These are phyloP conservation scores for Monosporascus ibericus DNA, from an alignment of 2,329 filamentous ascomycete genomes.

Conservation along the genomic window DNA sequence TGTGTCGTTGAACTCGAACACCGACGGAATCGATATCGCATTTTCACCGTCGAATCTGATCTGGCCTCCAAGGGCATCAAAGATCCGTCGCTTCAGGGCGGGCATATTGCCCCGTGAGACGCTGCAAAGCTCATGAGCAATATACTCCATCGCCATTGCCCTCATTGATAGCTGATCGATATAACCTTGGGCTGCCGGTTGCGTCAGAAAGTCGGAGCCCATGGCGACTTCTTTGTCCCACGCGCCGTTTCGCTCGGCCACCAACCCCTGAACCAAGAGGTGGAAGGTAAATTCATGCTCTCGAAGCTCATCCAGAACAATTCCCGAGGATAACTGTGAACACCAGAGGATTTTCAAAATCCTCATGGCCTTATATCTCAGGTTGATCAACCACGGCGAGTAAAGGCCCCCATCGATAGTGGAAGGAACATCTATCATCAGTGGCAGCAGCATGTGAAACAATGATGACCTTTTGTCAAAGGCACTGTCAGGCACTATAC, in stretches of 20 bases:
- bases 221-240: conserved; percentile 55
- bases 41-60: conserved; percentile 62
- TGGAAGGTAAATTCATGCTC: conserved; percentile 74
- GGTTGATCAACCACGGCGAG: conserved; percentile 60
- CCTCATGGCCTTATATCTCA: conserved; percentile 64
- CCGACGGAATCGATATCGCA: conserved; percentile 60
- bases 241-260: conserved; percentile 60
- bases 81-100: conserved; percentile 61
- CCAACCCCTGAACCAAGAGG: conserved; percentile 63
- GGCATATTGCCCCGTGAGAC: conserved; percentile 66
- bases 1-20: conserved; percentile 94
- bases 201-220: conserved; percentile 37
- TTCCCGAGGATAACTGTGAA: conserved; percentile 67
- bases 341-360: conserved; percentile 79
- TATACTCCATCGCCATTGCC: conserved; percentile 75
- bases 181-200: conserved; percentile 62
- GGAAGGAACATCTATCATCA: conserved; percentile 65
- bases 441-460: conserved; percentile 72
- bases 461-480: conserved; percentile 70
- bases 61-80: conserved; percentile 72
- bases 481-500: conserved; percentile 59
- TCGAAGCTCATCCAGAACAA: conserved; percentile 75
- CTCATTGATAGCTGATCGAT: conserved; percentile 74
- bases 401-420: conserved; percentile 52
- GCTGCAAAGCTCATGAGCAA: conserved; percentile 75